Evolutionary conservation across 805 yeast species (phyloP).

Genomic region (Pichia occidentalis): DNA sequence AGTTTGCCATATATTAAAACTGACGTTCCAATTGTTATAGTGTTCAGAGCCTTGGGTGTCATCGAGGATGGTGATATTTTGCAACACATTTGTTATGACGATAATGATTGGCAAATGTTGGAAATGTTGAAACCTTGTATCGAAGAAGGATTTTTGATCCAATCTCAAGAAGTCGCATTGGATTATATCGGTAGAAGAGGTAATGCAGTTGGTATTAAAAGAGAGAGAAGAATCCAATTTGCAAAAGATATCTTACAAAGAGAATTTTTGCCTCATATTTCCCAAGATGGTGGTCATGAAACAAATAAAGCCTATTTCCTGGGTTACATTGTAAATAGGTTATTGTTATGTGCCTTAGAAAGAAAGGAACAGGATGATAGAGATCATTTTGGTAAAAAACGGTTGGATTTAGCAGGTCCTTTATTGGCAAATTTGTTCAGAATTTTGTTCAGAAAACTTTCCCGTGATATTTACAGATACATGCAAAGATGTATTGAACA

Average conservation of each 20-base stretch:
- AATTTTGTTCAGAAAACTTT: constrained; percentile 84
- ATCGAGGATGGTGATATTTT: constrained; percentile 98
- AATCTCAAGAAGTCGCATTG: constrained; percentile 95
- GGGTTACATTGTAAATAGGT: constrained; percentile 96
- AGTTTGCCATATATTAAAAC: constrained; percentile 94
- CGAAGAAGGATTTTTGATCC: constrained; percentile 97
- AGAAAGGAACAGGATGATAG: constrained; percentile 98
- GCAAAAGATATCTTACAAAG: constrained; percentile 95
- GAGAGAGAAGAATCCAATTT: constrained; percentile 96
- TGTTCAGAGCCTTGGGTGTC: constrained; percentile 95
- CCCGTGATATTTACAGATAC: constrained; percentile 94
- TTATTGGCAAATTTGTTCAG: constrained; percentile 92
- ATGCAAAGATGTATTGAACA: constrained; percentile 99
- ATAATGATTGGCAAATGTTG: constrained; percentile 98
- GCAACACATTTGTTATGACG: constrained; percentile 97
- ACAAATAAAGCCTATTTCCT: constrained; percentile 94
- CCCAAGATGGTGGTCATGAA: constrained; percentile 96
- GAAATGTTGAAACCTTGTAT: constrained; percentile 99
- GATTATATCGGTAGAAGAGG: constrained; percentile 99
- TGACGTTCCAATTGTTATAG: constrained; percentile 95
- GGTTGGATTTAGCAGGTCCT: constrained; percentile 98
- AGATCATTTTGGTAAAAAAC: constrained; percentile 98
- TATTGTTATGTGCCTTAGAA: constrained; percentile 90
- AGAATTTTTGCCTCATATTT: constrained; percentile 93
- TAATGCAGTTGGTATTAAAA: constrained; percentile 90